Percentiles rank a stretch among this genome's conserved stretches.
Conservation (phyloP, 2,329 filamentous ascomycete species). For the Xylariomycetidae sp. region DNA sequence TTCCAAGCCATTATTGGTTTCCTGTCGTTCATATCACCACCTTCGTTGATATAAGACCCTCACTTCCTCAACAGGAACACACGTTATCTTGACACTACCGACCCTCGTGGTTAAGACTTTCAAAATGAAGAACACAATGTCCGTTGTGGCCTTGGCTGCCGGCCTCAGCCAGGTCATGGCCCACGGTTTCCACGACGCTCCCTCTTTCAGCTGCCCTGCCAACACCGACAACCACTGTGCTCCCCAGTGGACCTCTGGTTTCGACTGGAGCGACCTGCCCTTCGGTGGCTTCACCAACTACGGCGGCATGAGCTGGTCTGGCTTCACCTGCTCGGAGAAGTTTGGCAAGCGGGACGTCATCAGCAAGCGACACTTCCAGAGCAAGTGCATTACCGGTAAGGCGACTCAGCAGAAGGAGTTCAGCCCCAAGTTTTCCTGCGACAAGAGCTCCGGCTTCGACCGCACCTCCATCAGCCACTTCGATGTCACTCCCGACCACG, state of each 20-base stretch:
- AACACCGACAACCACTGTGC: constrained; percentile 76
- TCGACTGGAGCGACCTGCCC: constrained; percentile 62
- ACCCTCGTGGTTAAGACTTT: constrained; percentile 8
- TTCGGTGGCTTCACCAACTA: constrained; percentile 59
- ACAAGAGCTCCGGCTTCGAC: constrained; percentile 34
- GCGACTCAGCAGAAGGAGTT: constrained; percentile 38
- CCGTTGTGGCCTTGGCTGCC: constrained; percentile 46
- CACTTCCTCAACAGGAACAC: constrained; percentile 12
- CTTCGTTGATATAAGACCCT: constrained; percentile 17
- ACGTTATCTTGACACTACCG: constrained; percentile 5
- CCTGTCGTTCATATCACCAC: constrained; percentile 20
- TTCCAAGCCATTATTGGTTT: constrained; percentile 30
- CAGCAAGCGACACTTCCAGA: constrained; percentile 43
- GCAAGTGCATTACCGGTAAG: constrained; percentile 56
- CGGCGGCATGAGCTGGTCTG: constrained; percentile 66
- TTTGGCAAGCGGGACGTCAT: constrained; percentile 51
- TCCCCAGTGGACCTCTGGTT: constrained; percentile 61
- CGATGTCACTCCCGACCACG: constrained; percentile 66
- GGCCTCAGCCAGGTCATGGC: constrained; percentile 44
- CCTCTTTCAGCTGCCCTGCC: constrained; percentile 58
- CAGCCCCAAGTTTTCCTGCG: constrained; percentile 54
- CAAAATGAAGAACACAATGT: constrained; percentile 47
- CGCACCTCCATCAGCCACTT: constrained; percentile 73
- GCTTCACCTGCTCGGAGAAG: constrained; percentile 62
- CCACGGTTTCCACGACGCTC: constrained; percentile 26